A percentile compares a stretch with the other conserved stretches of the same genome.
Evolutionary conservation across 2,329 filamentous ascomycete species (phyloP).

Genomic region (Chrysoporthe deuterocubensis): DNA sequence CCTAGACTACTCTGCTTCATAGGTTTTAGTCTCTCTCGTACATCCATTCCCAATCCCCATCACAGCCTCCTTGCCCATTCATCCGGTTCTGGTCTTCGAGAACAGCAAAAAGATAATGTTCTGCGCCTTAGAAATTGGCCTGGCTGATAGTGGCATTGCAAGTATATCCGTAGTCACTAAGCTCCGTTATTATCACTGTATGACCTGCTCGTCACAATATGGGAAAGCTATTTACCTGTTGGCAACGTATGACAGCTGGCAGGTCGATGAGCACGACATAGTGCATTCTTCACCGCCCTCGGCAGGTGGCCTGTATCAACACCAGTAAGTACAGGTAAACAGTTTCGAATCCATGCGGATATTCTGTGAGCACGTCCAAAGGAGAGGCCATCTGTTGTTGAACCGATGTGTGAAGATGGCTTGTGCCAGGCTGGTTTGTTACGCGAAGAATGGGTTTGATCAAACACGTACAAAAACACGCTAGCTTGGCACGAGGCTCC

Average conservation of each 20-base stretch:
- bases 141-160: neutral
- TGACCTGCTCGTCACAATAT: neutral
- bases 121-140: neutral
- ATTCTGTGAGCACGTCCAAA: neutral
- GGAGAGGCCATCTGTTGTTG: neutral
- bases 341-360: neutral
- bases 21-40: too few species aligned
- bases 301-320: neutral
- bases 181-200: neutral
- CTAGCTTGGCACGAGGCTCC: slow-evolving; percentile 20
- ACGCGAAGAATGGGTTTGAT: neutral
- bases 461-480: slow-evolving; percentile 21
- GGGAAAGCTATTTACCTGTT: slow-evolving; percentile 11
- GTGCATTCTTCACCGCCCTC: slow-evolving; percentile 16
- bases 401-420: neutral
- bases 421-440: neutral
- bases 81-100: neutral
- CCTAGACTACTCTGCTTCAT: too few species aligned
- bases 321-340: neutral
- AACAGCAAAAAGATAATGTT: neutral
- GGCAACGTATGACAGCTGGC: slow-evolving; percentile 25
- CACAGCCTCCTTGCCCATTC: neutral
- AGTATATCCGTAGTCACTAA: neutral
- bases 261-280: slow-evolving; percentile 16
- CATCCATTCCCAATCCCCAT: neutral